Base-by-base conservation (phyloP, 331 rosid genomes). In the Malus hybrid region DNA sequence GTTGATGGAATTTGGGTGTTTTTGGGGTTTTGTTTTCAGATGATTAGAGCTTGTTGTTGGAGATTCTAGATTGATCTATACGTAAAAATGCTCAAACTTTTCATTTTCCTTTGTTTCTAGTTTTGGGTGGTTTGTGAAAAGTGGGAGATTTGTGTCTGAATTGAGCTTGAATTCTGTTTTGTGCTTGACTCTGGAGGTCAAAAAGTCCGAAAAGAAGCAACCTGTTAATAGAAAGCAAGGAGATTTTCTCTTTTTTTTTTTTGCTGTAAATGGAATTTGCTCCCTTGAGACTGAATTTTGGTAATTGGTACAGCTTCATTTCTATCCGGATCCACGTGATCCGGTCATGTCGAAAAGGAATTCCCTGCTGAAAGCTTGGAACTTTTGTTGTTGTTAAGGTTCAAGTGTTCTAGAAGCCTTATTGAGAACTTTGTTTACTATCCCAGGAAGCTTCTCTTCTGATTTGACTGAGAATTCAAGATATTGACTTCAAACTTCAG, bases 261-360 rank as follows among this genome's bases (percentile, higher is more conserved):
- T 50, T 80, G 75, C 65, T 62, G 15, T 12, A 4, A 57, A 60
- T 19, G 22, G 16, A 73, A 56, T 74, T 66, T 22, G 42, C 66
- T 50, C 46, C 20, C 19, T 54, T 50, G 80, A 67, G 67, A 78
- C 70, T 77, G 33, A 75, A 55, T 52, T 33, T 64, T 16, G 13
- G 22, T 16, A 14, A 70, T 55, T 71, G 74, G 8, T 57, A 50
- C 44, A 29, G 71, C 28, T 78, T 82, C 66, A 27, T 56, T 22
- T 24, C 34, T 24, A 57, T 10, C 57, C 86, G 86, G 88, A 87
- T 83, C 85, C 82, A 79, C 79, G 77, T 82, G 86, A 60, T 68
- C 34, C 16, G 10, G 56, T 73, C 56, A 73, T 24, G 22, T 42
- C 60, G 24, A 4, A 42, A 59, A 22, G 56, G 57, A 59, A 24